These are phyloP conservation scores for Eudorina sp. DNA, from an alignment of 139 green algal species.

Conservation along the genomic window DNA sequence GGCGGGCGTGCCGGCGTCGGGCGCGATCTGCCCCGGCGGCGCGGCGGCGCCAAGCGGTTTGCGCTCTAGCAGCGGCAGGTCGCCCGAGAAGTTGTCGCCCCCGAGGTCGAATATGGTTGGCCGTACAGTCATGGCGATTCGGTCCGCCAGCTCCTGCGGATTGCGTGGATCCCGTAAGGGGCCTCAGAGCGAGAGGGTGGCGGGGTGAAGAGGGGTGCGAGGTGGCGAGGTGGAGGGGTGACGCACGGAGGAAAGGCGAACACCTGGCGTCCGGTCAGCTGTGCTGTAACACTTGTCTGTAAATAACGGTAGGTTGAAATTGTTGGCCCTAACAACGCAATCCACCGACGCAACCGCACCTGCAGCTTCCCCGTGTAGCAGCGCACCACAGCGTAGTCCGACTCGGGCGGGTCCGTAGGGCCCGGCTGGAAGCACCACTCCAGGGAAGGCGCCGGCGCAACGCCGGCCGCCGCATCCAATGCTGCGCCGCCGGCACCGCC, in stretches of 20 bases:
- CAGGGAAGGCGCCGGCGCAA: background rate
- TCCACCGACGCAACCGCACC: no score
- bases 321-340: no score
- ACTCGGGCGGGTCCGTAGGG: background rate
- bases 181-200: background rate
- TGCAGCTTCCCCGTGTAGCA: constrained; percentile 36
- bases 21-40: background rate
- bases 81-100: background rate
- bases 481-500: background rate
- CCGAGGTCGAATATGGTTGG: constrained; percentile 29
- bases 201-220: background rate
- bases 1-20: background rate
- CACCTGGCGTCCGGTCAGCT: no score
- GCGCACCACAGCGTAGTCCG: constrained; percentile 12
- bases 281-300: no score
- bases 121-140: background rate
- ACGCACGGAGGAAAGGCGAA: no score
- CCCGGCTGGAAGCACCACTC: constrained; percentile 11
- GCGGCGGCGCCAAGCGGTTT: background rate
- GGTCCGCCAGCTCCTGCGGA: constrained; percentile 9
- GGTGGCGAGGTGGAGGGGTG: background rate
- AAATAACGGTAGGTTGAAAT: no score
- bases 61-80: background rate
- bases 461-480: background rate
- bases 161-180: background rate